phyloP scores from a whole-genome alignment of 106 monocot species.

The Dendrobium huoshanense region DNA sequence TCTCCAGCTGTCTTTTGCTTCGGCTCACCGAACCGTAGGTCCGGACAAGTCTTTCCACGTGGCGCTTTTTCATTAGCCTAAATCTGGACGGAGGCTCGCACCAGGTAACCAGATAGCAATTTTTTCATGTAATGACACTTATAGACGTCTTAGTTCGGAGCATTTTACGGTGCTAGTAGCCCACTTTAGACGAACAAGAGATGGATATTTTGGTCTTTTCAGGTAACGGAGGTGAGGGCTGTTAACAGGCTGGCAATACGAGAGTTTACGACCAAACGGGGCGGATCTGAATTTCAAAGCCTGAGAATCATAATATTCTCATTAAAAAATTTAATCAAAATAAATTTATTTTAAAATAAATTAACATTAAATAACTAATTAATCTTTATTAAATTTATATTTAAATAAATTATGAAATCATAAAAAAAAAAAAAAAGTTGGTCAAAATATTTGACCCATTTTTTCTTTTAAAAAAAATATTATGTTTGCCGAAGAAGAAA shows the following conservation, averaged over 20 bases:
- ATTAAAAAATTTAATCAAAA: too few relatives aligned
- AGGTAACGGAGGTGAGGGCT: neutral
- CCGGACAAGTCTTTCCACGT: neutral
- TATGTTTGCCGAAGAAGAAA: neutral
- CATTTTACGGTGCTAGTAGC: too few relatives aligned
- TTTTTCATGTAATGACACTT: neutral
- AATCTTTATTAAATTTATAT: neutral
- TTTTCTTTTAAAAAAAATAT: neutral
- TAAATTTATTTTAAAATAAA: neutral
- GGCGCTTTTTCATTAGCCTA: neutral
- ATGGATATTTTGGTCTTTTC: too few relatives aligned
- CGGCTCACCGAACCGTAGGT: neutral
- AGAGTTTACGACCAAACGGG: neutral
- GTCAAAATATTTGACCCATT: too few relatives aligned
- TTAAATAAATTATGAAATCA: neutral
- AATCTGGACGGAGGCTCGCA: neutral
- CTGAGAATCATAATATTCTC: too few relatives aligned
- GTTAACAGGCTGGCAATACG: neutral
- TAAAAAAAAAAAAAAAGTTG: too few relatives aligned
- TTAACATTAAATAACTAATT: neutral
- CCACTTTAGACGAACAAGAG: too few relatives aligned
- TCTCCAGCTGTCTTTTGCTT: constrained; percentile 34
- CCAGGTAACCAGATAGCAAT: neutral
- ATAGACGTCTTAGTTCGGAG: too few relatives aligned
- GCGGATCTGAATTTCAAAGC: neutral